These are phyloP conservation scores for Botryotinia calthae DNA, from an alignment of 2,329 filamentous ascomycete species.

Conservation along the genomic window DNA sequence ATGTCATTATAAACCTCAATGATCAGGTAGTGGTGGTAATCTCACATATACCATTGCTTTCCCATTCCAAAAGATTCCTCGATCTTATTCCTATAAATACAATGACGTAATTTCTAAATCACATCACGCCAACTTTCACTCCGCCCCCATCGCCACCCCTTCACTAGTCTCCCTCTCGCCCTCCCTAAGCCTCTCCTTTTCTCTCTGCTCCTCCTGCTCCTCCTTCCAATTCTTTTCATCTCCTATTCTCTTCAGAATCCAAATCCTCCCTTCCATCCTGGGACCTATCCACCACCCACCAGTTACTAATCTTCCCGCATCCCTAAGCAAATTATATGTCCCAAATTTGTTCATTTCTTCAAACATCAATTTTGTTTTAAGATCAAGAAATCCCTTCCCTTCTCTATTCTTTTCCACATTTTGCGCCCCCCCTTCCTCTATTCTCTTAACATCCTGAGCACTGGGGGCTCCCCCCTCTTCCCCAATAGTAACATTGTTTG, in stretches of 20 bases:
- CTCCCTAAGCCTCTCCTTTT: neutral
- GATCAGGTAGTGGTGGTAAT: neutral
- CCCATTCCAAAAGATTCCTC: neutral
- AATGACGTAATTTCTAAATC: neutral
- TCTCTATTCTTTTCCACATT: conserved; percentile 37
- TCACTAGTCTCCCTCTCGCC: neutral
- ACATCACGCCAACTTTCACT: neutral
- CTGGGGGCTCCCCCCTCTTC: conserved; percentile 5
- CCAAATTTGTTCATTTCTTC: conserved; percentile 35
- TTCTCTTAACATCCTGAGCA: conserved; percentile 28
- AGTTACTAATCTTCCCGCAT: conserved; percentile 46
- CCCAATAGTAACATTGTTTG: conserved; percentile 30
- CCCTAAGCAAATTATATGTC: conserved; percentile 33
- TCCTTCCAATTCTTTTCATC: conserved; percentile 13
- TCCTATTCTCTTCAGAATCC: conserved; percentile 33
- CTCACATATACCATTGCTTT: neutral
- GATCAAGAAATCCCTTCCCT: conserved; percentile 27
- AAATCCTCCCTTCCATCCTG: conserved; percentile 51
- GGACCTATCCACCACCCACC: conserved; percentile 66
- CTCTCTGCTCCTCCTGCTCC: neutral
- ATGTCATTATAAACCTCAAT: neutral
- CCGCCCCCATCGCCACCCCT: too few species aligned
- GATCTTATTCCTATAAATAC: neutral
- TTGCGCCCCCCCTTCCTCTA: conserved; percentile 39
- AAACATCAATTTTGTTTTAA: conserved; percentile 29